phyloP scores from a whole-genome alignment of 805 yeast species.

The Torulaspora gathmanii region DNA sequence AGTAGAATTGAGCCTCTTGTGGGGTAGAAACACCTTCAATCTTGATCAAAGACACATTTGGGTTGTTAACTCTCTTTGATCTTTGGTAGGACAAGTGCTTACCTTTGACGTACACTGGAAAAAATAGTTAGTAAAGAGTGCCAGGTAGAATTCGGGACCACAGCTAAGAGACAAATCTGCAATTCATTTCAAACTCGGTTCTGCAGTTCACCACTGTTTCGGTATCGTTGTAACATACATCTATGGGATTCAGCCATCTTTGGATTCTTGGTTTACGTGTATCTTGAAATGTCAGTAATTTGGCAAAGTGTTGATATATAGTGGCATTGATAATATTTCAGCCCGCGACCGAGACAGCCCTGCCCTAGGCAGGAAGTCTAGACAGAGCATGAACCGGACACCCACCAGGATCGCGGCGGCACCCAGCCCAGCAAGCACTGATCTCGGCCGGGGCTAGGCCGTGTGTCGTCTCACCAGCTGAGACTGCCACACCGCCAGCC shows the following conservation, averaged over 20 bases:
- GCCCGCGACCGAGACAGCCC: not conserved
- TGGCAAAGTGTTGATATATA: constrained; percentile 1
- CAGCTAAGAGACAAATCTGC: not conserved
- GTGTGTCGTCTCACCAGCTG: no score
- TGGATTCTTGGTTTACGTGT: constrained; percentile 19
- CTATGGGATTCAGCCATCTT: constrained; percentile 96
- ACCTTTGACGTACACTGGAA: constrained; percentile 97
- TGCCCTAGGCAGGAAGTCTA: no score
- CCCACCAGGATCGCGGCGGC: not conserved
- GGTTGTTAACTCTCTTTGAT: constrained; percentile 97
- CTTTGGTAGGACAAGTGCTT: constrained; percentile 99
- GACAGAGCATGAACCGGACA: no score
- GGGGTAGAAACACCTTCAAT: constrained; percentile 92
- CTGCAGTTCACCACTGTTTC: not conserved
- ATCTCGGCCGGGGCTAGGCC: not conserved
- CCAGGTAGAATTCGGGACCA: no score
- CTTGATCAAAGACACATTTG: constrained; percentile 93
- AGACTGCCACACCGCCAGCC: no score
- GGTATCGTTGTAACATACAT: constrained; percentile 58
- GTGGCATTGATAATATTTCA: constrained; percentile 1
- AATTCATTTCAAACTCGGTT: not conserved
- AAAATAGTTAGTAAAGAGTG: constrained; percentile 17
- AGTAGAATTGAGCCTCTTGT: constrained; percentile 97
- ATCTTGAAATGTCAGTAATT: not conserved
- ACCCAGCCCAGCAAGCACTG: not conserved